Conservation (phyloP, 1,284 basidiomycete species). For the Marasmius sp. region DNA sequence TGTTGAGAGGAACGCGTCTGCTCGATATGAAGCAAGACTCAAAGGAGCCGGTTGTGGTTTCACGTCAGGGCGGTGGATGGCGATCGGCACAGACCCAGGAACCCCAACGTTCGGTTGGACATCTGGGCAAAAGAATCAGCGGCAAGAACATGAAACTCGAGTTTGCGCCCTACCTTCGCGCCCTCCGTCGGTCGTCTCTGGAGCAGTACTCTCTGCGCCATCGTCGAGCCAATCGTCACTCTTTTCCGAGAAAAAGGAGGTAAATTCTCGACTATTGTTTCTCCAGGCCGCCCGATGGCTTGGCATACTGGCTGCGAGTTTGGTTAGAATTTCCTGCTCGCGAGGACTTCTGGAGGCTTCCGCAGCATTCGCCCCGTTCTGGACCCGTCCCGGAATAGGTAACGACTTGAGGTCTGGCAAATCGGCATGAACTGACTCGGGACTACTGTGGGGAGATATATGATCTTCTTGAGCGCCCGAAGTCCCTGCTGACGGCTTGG, state of each 20-base stretch:
- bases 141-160: background rate
- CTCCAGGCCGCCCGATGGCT: slow-evolving; percentile 73
- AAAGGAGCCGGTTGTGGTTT: slow-evolving; percentile 26
- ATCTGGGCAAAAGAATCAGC: slow-evolving; percentile 1
- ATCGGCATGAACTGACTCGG: background rate
- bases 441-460: background rate
- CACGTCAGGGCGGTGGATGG: slow-evolving; percentile 46
- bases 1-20: slow-evolving; percentile 40
- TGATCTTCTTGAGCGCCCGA: background rate
- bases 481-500: background rate
- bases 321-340: slow-evolving; percentile 55
- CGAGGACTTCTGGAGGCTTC: slow-evolving; percentile 27
- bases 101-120: slow-evolving; percentile 18
- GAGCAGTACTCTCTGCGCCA: slow-evolving; percentile 28
- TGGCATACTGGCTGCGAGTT: slow-evolving; percentile 66
- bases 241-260: slow-evolving; percentile 52
- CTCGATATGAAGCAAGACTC: slow-evolving; percentile 54
- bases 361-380: slow-evolving; percentile 14
- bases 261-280: slow-evolving; percentile 62
- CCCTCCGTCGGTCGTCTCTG: slow-evolving; percentile 26
- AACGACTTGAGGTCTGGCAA: background rate
- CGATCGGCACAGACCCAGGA: slow-evolving; percentile 61
- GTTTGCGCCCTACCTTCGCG: slow-evolving; percentile 23
- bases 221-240: slow-evolving; percentile 17
- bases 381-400: background rate